Evolutionary conservation across 495 filamentous ascomycete species (phyloP).

Genomic region (Tuber magnatum): DNA sequence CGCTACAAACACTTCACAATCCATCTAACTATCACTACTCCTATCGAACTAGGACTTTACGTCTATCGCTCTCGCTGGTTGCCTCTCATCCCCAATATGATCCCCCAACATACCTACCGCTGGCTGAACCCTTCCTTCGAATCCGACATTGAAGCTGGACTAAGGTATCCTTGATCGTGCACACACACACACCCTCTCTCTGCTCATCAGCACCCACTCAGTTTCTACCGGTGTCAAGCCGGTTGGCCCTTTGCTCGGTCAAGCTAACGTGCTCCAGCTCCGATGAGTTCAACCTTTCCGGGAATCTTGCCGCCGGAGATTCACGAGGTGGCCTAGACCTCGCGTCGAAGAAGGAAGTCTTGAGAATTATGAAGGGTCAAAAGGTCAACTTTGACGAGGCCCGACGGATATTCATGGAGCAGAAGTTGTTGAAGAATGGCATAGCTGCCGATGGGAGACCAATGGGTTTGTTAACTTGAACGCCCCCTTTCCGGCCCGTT

Average conservation of each 20-base stretch:
- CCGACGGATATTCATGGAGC: constrained; percentile 71
- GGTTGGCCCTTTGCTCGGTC: background rate
- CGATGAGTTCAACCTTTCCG: constrained; percentile 66
- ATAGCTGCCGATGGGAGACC: constrained; percentile 84
- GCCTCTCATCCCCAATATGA: constrained; percentile 52
- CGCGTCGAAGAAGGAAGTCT: constrained; percentile 66
- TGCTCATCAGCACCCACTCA: too few relatives aligned
- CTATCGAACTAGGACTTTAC: constrained; percentile 56
- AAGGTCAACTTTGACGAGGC: constrained; percentile 84
- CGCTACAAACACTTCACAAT: constrained; percentile 12
- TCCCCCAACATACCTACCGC: constrained; percentile 53
- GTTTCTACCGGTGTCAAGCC: background rate
- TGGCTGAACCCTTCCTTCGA: constrained; percentile 65
- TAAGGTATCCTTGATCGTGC: constrained; percentile 43
- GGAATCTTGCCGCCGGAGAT: constrained; percentile 73
- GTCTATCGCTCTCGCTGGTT: constrained; percentile 73
- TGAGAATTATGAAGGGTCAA: constrained; percentile 76
- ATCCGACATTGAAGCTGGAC: constrained; percentile 74
- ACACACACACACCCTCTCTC: too few relatives aligned
- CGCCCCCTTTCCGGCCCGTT: background rate
- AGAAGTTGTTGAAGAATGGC: constrained; percentile 72
- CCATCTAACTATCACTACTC: background rate
- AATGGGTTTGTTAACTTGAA: constrained; percentile 50
- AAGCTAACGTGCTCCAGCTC: constrained; percentile 47
- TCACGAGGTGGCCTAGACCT: constrained; percentile 71